Evolutionary conservation across 2,329 filamentous ascomycete species (phyloP), one percentile per base, ranked within the genome.

Genomic region (Berkeleyomyces basicola): DNA sequence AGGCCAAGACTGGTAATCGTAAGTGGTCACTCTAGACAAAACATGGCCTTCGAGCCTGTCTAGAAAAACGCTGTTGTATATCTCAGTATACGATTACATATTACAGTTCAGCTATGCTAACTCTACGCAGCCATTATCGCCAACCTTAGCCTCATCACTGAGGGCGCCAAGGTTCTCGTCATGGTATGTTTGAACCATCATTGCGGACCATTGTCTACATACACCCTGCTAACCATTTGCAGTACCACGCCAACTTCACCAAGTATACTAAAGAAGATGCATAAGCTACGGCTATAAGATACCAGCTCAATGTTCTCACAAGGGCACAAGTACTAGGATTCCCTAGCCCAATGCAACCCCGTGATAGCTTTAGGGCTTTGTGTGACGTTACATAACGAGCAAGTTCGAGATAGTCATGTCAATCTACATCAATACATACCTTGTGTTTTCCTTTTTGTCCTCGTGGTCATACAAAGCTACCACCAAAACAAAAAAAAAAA

Each of bases 111-210:
- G 43, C 5, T 46, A 7, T 46, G 23, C 63, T 57, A 57, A 58
- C 23, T 39, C 53, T 51, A 11, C 51, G 23, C 40, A 75, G 73
- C 68, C 14, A 73, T 74, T 59, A 70, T 72, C 44, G 66, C 71
- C n/a, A 71, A 74, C 61, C 67, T 74, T 14, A 69, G 71, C 58
- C 68, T 72, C 40, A 60, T 74, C 39, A 67, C 67, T 59, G 67
- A 67, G 33, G 69, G 69, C 49, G 67, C 68, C 3, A 70, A 73
- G 64, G 67, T 68, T 16, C 62, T 72, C 14, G 67, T 70, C 63
- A 69, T 73, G 69, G 73, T 74, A 66, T 65, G 70, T 66, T 7
- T 36, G 42, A 33, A 37, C 36, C 14, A 11, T 39, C 10, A 44
- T 31, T 7, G 10, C 16, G n/a, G 40, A 14, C 14, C 33, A 37